Evolutionary conservation across 805 yeast genomes (phyloP).

Genomic region (Kuraishia hungarica): DNA sequence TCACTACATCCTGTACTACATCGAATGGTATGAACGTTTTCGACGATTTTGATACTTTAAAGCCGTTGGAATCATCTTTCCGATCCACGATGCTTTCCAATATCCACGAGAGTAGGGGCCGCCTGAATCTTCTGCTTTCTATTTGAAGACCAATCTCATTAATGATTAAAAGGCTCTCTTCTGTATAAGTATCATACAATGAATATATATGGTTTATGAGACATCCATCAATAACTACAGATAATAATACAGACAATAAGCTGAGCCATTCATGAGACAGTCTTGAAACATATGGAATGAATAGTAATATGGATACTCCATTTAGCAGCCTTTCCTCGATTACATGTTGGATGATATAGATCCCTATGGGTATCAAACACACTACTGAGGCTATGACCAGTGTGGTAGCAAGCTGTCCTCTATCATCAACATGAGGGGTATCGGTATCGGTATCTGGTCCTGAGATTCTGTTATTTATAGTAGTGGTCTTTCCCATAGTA

Average conservation of each 20-base stretch:
- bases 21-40: slow-evolving; percentile 45
- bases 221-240: too few species aligned
- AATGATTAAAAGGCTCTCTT: background rate
- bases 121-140: background rate
- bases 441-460: too few species aligned
- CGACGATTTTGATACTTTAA: background rate
- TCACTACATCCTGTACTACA: slow-evolving; percentile 52
- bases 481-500: too few species aligned
- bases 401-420: background rate
- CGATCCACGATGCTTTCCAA: background rate
- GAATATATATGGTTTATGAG: background rate
- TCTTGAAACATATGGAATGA: background rate
- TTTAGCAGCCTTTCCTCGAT: background rate
- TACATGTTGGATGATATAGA: too few species aligned
- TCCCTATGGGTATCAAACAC: background rate
- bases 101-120: background rate
- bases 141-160: background rate
- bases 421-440: too few species aligned
- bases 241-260: background rate
- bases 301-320: background rate
- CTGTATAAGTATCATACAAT: background rate
- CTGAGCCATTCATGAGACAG: background rate
- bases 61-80: background rate
- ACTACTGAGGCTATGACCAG: background rate
- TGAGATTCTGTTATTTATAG: too few species aligned